Conservation (phyloP, 177 flowering plant genomes). For the Tripterygium wilfordii region DNA sequence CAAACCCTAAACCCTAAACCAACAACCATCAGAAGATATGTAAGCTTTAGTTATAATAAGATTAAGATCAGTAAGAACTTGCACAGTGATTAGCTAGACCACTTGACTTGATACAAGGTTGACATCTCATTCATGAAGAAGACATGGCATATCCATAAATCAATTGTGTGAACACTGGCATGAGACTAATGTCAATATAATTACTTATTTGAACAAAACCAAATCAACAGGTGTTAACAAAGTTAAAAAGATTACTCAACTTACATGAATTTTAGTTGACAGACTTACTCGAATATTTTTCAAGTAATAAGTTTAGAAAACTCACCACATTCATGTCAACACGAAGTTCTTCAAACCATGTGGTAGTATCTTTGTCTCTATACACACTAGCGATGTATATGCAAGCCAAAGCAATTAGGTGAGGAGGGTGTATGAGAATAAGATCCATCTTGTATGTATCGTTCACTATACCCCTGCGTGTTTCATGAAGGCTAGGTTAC, state of each 20-base stretch:
- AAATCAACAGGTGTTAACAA: neutral
- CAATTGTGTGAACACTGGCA: neutral
- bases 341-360: slow-evolving; percentile 98
- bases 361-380: slow-evolving; percentile 78
- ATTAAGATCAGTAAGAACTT: slow-evolving; percentile 78
- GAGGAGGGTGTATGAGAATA: slow-evolving; percentile 83
- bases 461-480: slow-evolving; percentile 75
- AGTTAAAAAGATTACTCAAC: neutral
- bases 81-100: too few relatives aligned
- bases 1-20: too few relatives aligned
- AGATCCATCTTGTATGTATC: slow-evolving; percentile 97
- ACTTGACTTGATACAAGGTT: too few relatives aligned
- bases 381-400: slow-evolving; percentile 82
- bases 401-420: slow-evolving; percentile 87
- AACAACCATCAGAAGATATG: slow-evolving; percentile 85
- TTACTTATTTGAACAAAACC: neutral
- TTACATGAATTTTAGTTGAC: neutral
- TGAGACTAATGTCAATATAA: neutral
- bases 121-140: too few relatives aligned
- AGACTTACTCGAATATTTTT: neutral
- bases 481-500: slow-evolving; percentile 11
- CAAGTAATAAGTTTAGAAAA: neutral
- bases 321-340: slow-evolving; percentile 97
- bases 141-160: too few relatives aligned
- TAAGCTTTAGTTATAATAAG: slow-evolving; percentile 74